Base-by-base conservation (phyloP, 768 basidiomycete species). In the Lactarius sp. region DNA sequence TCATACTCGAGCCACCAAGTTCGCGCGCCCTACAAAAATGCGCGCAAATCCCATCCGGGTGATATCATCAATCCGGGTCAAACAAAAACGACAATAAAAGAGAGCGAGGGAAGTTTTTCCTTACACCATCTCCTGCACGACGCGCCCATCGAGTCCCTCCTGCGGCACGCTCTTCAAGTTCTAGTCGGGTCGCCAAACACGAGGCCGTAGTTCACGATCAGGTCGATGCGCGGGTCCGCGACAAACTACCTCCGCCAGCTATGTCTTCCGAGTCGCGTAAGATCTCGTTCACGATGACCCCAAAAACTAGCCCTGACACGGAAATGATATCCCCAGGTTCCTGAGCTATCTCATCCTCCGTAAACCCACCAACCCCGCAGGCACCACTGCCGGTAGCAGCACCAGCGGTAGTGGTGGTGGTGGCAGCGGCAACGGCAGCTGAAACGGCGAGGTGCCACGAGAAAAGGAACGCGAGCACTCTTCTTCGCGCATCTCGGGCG, bases 251-350 rank as follows among this genome's bases (percentile, higher is more conserved):
- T 34, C 20, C 31, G 18, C 27, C 65, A 94, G 92, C 68, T 91
- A 90, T 83, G 83, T 83, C 44, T 80, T 94, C 52, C 85, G 92
- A 64, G 87, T 89, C 76, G 88, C 90, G 92, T 94, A 74, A 80
- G 90, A 51, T 46, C 58, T 52, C 61, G 70, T 68, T 27, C 27
- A 27, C 27, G 27, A 27, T 27, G 27, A 27, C 3, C 27, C 27
- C 27, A 1, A 27, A 2, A 27, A 27, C 27, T 27, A 27, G 27
- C 27, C 27, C 27, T 27, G 27, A 27, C 27, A 27, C 27, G 27
- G 27, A 27, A 27, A 27, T 27, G 3, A 41, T 65, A 62, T 44
- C 31, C 5, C 18, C 71, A 94, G 92, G 47, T 81, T 89, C 66
- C 75, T 94, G 62, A 82, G 84, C 75, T 83, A 92, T 73, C 78